Evolutionary conservation across 768 basidiomycete genomes (phyloP).

Genomic region (Jaapia argillacea): DNA sequence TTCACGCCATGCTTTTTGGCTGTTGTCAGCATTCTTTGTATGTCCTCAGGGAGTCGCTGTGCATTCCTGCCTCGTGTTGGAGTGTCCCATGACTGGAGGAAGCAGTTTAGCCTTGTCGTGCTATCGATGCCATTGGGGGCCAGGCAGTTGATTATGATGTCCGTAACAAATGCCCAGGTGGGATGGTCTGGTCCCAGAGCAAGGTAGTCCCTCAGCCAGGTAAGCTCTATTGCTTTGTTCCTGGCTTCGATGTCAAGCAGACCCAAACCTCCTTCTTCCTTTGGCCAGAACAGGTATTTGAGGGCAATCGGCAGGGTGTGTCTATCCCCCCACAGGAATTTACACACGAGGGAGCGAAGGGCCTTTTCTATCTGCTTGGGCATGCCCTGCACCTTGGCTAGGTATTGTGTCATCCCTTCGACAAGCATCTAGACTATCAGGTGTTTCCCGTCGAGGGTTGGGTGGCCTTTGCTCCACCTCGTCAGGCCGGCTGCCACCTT

Average conservation of each 20-base stretch:
- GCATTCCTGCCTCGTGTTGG: background rate
- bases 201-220: background rate
- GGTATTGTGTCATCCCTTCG: constrained; percentile 25
- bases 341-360: constrained; percentile 11
- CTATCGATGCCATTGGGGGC: background rate
- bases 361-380: constrained; percentile 14
- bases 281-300: background rate
- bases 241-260: background rate
- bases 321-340: constrained; percentile 18
- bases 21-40: background rate
- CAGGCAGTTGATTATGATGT: background rate
- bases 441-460: constrained; percentile 17
- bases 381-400: constrained; percentile 26
- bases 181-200: background rate
- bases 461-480: constrained; percentile 18
- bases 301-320: background rate
- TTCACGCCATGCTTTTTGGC: background rate
- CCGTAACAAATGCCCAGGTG: background rate
- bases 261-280: background rate
- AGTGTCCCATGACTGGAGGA: background rate
- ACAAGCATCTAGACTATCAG: constrained; percentile 18
- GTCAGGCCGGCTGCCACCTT: constrained; percentile 13
- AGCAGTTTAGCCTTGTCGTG: background rate
- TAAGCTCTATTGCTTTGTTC: background rate
- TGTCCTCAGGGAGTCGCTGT: background rate